A percentile compares a stretch with the other conserved stretches of the same genome.
Conservation (phyloP, 2,329 filamentous ascomycete species). For the Fusarium sublunatum region DNA sequence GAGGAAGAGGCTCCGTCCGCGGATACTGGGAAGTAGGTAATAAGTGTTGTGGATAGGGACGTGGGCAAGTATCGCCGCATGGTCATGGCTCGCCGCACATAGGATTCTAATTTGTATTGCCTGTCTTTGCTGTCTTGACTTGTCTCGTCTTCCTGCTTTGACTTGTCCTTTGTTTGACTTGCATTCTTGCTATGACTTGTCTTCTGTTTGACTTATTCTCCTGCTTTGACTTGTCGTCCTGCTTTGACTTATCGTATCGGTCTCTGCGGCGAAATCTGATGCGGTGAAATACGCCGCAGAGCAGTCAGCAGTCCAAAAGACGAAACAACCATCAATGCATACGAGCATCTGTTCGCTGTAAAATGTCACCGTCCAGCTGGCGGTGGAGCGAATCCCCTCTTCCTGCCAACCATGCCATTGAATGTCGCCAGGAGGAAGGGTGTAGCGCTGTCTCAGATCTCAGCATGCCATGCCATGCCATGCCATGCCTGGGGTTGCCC, state of each 20-base stretch:
- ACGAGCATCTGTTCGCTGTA: conserved; percentile 7
- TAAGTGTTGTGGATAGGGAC: conserved; percentile 22
- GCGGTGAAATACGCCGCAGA: conserved; percentile 12
- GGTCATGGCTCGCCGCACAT: conserved; percentile 12
- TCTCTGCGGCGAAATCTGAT: too few species aligned
- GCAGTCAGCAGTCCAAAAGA: conserved; percentile 1
- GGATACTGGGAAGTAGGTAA: conserved; percentile 16
- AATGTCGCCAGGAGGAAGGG: conserved; percentile 17
- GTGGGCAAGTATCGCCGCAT: conserved; percentile 23
- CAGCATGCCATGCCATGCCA: too few species aligned
- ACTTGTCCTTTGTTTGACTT: not conserved
- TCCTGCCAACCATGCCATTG: conserved; percentile 13
- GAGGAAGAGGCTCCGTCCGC: conserved; percentile 22
- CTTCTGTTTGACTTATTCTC: too few species aligned
- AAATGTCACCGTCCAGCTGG: conserved; percentile 31
- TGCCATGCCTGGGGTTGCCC: conserved; percentile 16
- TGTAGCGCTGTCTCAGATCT: conserved; percentile 25
- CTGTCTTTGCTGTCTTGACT: too few species aligned
- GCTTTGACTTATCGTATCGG: too few species aligned
- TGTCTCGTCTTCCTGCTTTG: too few species aligned
- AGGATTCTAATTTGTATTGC: too few species aligned
- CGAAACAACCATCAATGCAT: not conserved
- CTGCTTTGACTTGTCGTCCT: too few species aligned
- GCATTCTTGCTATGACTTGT: too few species aligned
- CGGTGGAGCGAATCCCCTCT: conserved; percentile 27